phyloP scores from a whole-genome alignment of 1,284 basidiomycete species.

The Cutaneotrichosporon spelunceum region DNA sequence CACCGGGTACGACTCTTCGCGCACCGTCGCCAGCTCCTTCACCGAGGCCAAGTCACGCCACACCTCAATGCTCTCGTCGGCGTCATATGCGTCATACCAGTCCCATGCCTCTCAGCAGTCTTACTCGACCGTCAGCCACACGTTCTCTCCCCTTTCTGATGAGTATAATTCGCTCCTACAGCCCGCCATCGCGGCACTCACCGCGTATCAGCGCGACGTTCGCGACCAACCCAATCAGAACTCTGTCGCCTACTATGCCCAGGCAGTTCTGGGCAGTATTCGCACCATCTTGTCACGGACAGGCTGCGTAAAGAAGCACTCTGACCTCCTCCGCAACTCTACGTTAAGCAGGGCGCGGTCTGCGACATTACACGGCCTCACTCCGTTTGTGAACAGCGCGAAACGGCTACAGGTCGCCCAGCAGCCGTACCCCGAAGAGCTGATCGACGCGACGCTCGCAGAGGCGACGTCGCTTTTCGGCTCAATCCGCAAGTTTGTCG shows the following conservation, averaged over 20 bases:
- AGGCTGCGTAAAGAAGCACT: conserved; percentile 81
- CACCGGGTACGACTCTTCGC: not conserved
- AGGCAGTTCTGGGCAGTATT: conserved; percentile 53
- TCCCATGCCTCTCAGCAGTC: conserved; percentile 15
- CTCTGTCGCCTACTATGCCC: conserved; percentile 1
- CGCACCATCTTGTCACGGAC: conserved; percentile 81
- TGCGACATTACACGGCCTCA: conserved; percentile 1
- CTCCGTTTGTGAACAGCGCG: not conserved
- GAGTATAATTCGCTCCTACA: conserved; percentile 49
- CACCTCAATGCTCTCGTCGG: conserved; percentile 15
- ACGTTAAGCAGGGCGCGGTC: not conserved
- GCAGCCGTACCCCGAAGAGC: conserved; percentile 3
- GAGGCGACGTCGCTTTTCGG: conserved; percentile 3
- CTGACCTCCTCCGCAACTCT: conserved; percentile 58
- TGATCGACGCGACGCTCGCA: conserved; percentile 4
- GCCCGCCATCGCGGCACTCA: conserved; percentile 55
- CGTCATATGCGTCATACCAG: conserved; percentile 13
- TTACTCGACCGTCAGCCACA: conserved; percentile 5
- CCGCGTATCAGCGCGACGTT: conserved; percentile 8
- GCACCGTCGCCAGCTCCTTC: not conserved
- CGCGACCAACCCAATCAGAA: not conserved
- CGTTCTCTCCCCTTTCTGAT: conserved; percentile 16
- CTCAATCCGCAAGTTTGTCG: conserved; percentile 5
- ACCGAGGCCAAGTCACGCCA: conserved; percentile 17
- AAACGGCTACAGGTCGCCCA: not conserved